phyloP scores from a whole-genome alignment of 352 stramenopile genomes.

The Pythium folliculosum region DNA sequence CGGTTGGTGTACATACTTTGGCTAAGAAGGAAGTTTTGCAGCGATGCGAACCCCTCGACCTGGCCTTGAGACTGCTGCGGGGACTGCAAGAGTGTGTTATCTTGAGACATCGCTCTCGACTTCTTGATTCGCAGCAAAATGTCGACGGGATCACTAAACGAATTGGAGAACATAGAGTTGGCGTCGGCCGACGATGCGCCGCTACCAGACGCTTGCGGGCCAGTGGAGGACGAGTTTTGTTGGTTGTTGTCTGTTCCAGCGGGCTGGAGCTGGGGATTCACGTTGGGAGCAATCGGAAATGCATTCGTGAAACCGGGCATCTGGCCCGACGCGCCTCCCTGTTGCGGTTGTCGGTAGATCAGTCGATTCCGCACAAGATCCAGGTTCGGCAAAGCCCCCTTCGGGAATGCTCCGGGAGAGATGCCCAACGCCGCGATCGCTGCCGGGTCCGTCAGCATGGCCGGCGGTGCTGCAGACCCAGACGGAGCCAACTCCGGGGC shows the following conservation, averaged over 20 bases:
- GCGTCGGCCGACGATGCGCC: neutral
- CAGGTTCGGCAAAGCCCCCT: slow-evolving; percentile 46
- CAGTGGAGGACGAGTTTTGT: neutral
- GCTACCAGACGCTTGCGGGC: neutral
- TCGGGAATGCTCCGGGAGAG: slow-evolving; percentile 4
- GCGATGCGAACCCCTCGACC: slow-evolving; percentile 50
- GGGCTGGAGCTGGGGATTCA: slow-evolving; percentile 4
- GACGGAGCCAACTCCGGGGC: slow-evolving; percentile 41
- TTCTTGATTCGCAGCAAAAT: slow-evolving; percentile 80
- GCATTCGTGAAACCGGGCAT: slow-evolving; percentile 7
- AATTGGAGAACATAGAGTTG: slow-evolving; percentile 46
- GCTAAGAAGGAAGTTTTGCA: slow-evolving; percentile 73
- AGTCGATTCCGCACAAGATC: slow-evolving; percentile 69
- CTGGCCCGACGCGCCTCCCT: neutral
- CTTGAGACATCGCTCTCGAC: slow-evolving; percentile 39
- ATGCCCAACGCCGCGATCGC: neutral
- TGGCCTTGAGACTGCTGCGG: slow-evolving; percentile 43
- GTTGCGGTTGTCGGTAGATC: slow-evolving; percentile 50
- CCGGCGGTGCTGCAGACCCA: neutral
- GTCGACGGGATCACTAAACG: slow-evolving; percentile 75
- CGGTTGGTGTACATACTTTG: slow-evolving; percentile 76
- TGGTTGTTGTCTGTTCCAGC: slow-evolving; percentile 6
- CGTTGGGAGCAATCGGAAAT: neutral
- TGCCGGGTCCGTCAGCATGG: neutral
- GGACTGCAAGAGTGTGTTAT: slow-evolving; percentile 34